Base-by-base conservation (phyloP, 345 rosid species). In the Mercurialis annua region DNA sequence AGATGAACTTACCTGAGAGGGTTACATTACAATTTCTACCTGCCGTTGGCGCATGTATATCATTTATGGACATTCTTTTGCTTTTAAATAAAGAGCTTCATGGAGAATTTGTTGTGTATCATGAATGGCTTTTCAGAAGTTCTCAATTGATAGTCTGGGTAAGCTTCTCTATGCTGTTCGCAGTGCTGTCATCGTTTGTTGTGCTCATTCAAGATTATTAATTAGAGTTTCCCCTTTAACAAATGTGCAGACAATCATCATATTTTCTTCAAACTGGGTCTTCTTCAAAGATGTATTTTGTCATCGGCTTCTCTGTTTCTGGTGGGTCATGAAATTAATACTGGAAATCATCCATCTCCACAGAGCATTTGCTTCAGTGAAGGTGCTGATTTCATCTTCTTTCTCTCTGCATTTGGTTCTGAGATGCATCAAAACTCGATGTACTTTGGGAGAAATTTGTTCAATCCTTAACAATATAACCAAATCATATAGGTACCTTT, bases 61-160 rank as follows among this genome's bases (percentile, higher is more conserved):
- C 90, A 30, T 85, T 81, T 52, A 71, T 86, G 75, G 89, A 85
- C 62, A 36, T 85, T 66, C 70, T 80, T 65, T 55, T 82, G 52
- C 81, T 86, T 73, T 24, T 76, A 61, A 79, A 65, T 71, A 83
- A 73, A 79, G 73, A 68, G 10, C 62, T 68, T 68, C 30, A 59
- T n/a, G 73, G 82, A 62, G 87, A 82, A 49, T 70, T 77, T 71
- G 36, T 78, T 20, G 46, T 53, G 9, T 83, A 82, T 75, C 72
- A 82, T 64, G 76, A 74, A 58, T 85, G 81, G 86, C 82, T 87
- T 79, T 81, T 77, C 71, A 69, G 70, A 67, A 66, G 81, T 69
- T 86, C 90, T 49, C 78, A 75, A 62, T 74, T 85, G 61, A 64
- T 79, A 46, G 78, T 85, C 23, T 89, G 96, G 94, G 98, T 92